Conservation (phyloP, 257 asterid genomes). For the Verbascum thapsus region DNA sequence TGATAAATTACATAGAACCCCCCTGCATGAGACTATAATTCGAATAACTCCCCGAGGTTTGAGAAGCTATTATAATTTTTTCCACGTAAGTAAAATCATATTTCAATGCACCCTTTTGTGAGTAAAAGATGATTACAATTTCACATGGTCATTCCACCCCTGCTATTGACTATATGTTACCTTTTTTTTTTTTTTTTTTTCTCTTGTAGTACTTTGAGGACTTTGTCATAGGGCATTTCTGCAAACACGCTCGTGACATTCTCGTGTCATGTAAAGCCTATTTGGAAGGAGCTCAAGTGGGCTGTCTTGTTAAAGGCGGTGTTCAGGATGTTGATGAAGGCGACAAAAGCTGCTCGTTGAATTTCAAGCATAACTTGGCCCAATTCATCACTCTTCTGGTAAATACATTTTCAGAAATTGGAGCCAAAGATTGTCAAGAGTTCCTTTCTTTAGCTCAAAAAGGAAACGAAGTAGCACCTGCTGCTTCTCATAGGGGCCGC, state of each 20-base stretch:
- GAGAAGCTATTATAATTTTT: no score
- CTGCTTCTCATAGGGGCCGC: no score
- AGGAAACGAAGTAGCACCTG: constrained; percentile 27
- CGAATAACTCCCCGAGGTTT: no score
- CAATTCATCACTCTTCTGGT: constrained; percentile 49
- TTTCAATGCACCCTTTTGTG: no score
- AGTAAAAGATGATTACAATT: no score
- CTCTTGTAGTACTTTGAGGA: constrained; percentile 77
- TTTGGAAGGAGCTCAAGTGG: constrained; percentile 86
- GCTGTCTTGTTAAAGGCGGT: constrained; percentile 78
- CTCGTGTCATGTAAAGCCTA: constrained; percentile 78
- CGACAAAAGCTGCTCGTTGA: constrained; percentile 64
- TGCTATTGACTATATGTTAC: neutral
- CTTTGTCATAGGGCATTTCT: constrained; percentile 70
- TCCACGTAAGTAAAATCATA: no score
- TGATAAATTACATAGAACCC: no score
- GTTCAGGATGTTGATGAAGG: constrained; percentile 79
- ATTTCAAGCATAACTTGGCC: constrained; percentile 46
- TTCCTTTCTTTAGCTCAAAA: constrained; percentile 45
- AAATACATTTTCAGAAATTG: constrained; percentile 50
- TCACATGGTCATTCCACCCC: no score
- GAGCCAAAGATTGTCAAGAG: constrained; percentile 65
- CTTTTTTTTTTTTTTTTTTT: no score
- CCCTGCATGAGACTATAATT: no score
- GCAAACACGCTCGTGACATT: constrained; percentile 57